Base-by-base conservation (phyloP, 441 rosid species). In the Jatropha multifida region DNA sequence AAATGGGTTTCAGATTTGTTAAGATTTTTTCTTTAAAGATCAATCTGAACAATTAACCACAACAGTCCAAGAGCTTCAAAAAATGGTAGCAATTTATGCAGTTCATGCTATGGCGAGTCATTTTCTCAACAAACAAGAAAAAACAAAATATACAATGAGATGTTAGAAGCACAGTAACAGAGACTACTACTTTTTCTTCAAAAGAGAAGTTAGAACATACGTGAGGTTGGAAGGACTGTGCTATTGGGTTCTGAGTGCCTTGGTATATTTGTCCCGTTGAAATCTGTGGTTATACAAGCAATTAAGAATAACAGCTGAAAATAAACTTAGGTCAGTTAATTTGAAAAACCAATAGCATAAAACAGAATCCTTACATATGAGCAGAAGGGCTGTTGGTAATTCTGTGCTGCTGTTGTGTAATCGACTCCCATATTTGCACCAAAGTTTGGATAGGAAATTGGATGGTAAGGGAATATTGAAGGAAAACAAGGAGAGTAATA, bases 351-450 rank as follows among this genome's bases (percentile, higher is more conserved):
- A 73, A 64, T n/a, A 18, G 66, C 59, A 38, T 17, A 66, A 12
- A 65, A n/a, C 23, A 66, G 65, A 65, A 52, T 75, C 63, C 81
- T 72, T 78, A 82, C 87, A 75, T 74, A 48, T 48, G 73, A 42
- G 49, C 79, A 62, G 23, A 63, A 74, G 15, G 52, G 23, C 18
- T 48, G 64, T 20, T 62, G 80, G 73, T 71, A 70, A 69, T 76
- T 75, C 23, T 59, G 73, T 61, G 69, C 18, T 54, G 62, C 61
- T 65, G 71, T 71, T 69, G 80, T 82, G 75, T 77, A 42, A 42
- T n/a, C 69, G 38, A 61, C 44, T 63, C 71, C 76, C 61, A 70
- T 38, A 68, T 66, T 62, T 68, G 71, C 37, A 65, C 77, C 80
- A 59, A 65, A 73, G 41, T 65, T 38, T 9, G 60, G 79, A 65